phyloP scores from a whole-genome alignment of 371 early-diverging fungal genomes.

The Chytridiales sp. region DNA sequence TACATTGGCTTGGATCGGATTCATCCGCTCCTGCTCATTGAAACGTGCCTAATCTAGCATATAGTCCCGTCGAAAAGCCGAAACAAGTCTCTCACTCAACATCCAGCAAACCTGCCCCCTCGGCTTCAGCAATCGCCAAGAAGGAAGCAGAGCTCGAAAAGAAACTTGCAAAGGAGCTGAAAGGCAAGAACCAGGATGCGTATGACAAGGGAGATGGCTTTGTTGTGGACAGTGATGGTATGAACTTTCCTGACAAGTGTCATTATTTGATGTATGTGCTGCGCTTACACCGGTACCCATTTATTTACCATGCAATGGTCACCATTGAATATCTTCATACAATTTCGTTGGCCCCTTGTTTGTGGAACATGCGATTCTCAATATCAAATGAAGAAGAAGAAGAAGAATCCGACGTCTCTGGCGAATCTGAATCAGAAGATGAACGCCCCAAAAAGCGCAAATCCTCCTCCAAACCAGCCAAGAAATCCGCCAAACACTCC shows the following conservation, averaged over 20 bases:
- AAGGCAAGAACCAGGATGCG: slow-evolving; percentile 31
- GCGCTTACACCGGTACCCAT: no score
- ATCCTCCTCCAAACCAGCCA: not conserved
- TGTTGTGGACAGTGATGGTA: slow-evolving; percentile 25
- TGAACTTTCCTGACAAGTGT: slow-evolving; percentile 16
- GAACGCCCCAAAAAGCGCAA: not conserved
- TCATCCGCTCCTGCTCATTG: no score
- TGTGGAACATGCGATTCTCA: no score
- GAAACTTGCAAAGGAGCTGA: slow-evolving; percentile 14
- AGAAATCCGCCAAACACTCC: slow-evolving; percentile 20
- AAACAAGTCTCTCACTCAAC: no score
- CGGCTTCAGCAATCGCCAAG: slow-evolving; percentile 7
- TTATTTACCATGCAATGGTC: no score
- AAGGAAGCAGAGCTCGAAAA: slow-evolving; percentile 20
- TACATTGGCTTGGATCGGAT: no score
- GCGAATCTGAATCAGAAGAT: slow-evolving; percentile 3
- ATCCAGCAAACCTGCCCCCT: not conserved
- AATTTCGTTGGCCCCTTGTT: no score
- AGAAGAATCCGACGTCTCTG: slow-evolving; percentile 19
- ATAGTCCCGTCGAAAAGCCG: no score
- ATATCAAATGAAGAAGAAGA: slow-evolving; percentile 26
- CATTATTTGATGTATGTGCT: no score
- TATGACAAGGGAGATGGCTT: slow-evolving; percentile 34
- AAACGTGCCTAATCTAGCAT: no score
- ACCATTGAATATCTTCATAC: no score